Evolutionary conservation across 164 flowering plant species (phyloP), one percentile per base, ranked within the genome.

Genomic region (Buxus sempervirens): DNA sequence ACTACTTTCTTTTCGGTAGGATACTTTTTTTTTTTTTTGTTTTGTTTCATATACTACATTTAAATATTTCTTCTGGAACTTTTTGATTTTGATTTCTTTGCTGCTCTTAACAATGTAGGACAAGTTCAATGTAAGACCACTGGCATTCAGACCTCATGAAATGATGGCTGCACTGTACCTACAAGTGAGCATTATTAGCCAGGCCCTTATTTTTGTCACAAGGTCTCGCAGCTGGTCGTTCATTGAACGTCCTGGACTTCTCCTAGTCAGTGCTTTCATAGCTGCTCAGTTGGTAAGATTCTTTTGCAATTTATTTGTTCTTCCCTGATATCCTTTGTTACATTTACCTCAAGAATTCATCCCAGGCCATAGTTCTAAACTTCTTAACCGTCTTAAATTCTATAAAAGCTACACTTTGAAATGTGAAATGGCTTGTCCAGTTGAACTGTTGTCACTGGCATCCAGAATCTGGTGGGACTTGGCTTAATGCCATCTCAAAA

Each of bases 161-260:
- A 75, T 79, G 86, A 83, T 81, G 84, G 86, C 86, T 21, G 84
- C 84, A 21, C 64, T 83, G 21, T 83, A 83, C 75, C 72, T 83
- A 14, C 86, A 83, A 83, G 86, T 83, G 22, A 83, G 86, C 72
- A 82, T 82, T 51, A 63, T 82, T 12, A 82, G 86, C 66, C 86
- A 83, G 78, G 84, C 86, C 27, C 79, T 83, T 10, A 83, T 83
- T 60, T 83, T 83, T 16, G 86, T 83, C 5, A 83, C 86, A 18
- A 75, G 86, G 58, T 83, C 86, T 32, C 86, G 86, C 58, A 81
- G 86, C 81, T 83, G 84, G 84, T 83, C 84, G 65, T 83, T 54
- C 22, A 66, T 78, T 42, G 86, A 83, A 71, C 83, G 87, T 28
- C 87, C 87, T 42, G 87, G 87, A 62, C 63, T 83, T 25, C 84